Percentiles rank a stretch among this genome's conserved stretches.
phyloP scores from a whole-genome alignment of 495 filamentous ascomycete species.

The Amorphotheca resinae region DNA sequence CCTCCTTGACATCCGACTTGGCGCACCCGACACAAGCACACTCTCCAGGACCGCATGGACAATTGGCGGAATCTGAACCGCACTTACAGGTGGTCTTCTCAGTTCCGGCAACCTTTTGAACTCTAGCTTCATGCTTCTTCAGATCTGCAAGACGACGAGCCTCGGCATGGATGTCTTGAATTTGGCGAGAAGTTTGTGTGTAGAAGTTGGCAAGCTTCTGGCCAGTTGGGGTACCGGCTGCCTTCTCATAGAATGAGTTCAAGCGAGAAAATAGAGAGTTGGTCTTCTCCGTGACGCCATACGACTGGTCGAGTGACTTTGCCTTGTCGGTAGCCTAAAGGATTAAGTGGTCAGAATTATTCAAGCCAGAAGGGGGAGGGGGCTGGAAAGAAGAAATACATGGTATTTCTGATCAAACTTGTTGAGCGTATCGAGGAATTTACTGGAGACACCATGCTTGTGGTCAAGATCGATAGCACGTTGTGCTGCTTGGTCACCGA shows the following conservation, averaged over 20 bases:
- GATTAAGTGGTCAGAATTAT: neutral
- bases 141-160: constrained; percentile 75
- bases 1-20: constrained; percentile 17
- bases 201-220: constrained; percentile 82
- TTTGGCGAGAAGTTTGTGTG: constrained; percentile 64
- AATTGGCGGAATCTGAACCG: constrained; percentile 20
- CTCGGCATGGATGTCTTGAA: constrained; percentile 85
- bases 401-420: constrained; percentile 74
- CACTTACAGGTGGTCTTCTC: constrained; percentile 35
- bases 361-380: neutral
- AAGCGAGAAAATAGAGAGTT: constrained; percentile 52
- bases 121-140: constrained; percentile 54
- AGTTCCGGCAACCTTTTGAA: constrained; percentile 14
- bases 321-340: constrained; percentile 56
- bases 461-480: constrained; percentile 78
- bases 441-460: constrained; percentile 71
- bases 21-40: constrained; percentile 27
- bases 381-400: neutral
- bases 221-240: constrained; percentile 70
- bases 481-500: constrained; percentile 77
- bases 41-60: constrained; percentile 22
- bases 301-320: constrained; percentile 58
- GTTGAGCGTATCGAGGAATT: constrained; percentile 60
- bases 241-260: constrained; percentile 84
- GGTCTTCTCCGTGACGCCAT: constrained; percentile 58